Conservation (phyloP, 2,329 filamentous ascomycete genomes). For the Fonsecaea pugnacius region DNA sequence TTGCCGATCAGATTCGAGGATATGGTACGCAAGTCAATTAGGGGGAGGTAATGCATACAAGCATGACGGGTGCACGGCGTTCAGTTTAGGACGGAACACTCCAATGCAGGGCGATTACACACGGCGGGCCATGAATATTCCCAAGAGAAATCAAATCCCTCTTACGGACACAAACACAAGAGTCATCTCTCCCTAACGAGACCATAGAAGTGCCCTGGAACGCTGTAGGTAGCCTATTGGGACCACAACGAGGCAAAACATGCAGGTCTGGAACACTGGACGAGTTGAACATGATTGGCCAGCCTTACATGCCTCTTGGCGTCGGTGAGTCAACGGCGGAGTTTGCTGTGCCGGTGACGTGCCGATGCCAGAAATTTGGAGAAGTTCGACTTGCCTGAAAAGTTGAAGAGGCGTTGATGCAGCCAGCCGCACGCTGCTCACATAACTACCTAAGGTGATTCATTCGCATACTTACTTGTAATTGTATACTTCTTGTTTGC, state of each 20-base stretch:
- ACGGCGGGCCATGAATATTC: constrained; percentile 7
- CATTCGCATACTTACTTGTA: neutral
- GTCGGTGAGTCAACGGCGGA: constrained; percentile 16
- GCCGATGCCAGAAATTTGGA: constrained; percentile 17
- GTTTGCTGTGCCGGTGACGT: constrained; percentile 24
- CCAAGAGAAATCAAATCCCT: neutral
- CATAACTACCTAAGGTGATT: neutral
- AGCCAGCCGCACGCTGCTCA: neutral
- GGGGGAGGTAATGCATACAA: constrained; percentile 4
- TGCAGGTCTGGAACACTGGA: neutral
- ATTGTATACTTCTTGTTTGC: neutral
- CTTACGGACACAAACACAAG: neutral
- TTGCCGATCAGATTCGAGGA: constrained; percentile 90
- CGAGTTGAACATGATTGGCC: constrained; percentile 17
- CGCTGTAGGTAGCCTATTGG: neutral
- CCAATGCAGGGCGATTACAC: constrained; percentile 6
- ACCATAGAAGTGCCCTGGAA: neutral
- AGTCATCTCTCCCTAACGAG: constrained; percentile 7
- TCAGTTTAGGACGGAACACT: constrained; percentile 5
- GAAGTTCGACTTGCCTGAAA: constrained; percentile 12
- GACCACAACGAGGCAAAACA: neutral
- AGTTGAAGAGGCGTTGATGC: constrained; percentile 19
- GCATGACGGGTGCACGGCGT: constrained; percentile 17
- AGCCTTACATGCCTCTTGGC: constrained; percentile 19
- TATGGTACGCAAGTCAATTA: constrained; percentile 81